A percentile compares a stretch with the other conserved stretches of the same genome.
These are phyloP conservation scores for Ottelia alismoides DNA, from an alignment of 106 monocot genomes.

Conservation along the genomic window DNA sequence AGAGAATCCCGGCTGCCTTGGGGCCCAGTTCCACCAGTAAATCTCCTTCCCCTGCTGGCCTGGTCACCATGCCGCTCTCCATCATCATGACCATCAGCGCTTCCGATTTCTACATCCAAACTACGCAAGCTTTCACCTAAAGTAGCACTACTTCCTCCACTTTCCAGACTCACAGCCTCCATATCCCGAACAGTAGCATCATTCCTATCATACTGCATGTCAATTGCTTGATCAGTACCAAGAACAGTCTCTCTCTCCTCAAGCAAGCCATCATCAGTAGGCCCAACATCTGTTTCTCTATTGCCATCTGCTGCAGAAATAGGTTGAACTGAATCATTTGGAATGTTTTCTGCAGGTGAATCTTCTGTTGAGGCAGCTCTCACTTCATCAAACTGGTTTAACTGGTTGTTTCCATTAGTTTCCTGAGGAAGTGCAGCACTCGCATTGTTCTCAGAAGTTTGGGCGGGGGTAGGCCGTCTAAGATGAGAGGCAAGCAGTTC, in stretches of 20 bases:
- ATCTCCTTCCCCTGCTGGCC: constrained; percentile 33
- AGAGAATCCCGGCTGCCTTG: constrained; percentile 48
- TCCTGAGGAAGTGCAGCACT: constrained; percentile 20
- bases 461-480: constrained; percentile 50
- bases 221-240: constrained; percentile 54
- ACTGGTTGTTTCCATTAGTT: constrained; percentile 28
- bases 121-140: constrained; percentile 88
- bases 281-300: constrained; percentile 14
- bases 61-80: constrained; percentile 71
- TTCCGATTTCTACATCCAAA: constrained; percentile 97
- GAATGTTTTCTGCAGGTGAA: constrained; percentile 12
- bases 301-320: constrained; percentile 10
- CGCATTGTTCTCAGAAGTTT: constrained; percentile 34
- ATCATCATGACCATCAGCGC: constrained; percentile 96
- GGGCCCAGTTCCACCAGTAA: constrained; percentile 26
- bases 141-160: constrained; percentile 93
- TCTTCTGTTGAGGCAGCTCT: constrained; percentile 30
- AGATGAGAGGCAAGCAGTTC: constrained; percentile 52
- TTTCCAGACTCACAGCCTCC: constrained; percentile 88
- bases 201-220: constrained; percentile 81
- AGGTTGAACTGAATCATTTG: constrained; percentile 37
- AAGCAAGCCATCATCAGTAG: constrained; percentile 15
- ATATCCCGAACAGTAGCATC: constrained; percentile 66
- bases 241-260: constrained; percentile 33
- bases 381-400: constrained; percentile 28